phyloP scores from a whole-genome alignment of 495 filamentous ascomycete genomes.

The Xylaria telfairii region DNA sequence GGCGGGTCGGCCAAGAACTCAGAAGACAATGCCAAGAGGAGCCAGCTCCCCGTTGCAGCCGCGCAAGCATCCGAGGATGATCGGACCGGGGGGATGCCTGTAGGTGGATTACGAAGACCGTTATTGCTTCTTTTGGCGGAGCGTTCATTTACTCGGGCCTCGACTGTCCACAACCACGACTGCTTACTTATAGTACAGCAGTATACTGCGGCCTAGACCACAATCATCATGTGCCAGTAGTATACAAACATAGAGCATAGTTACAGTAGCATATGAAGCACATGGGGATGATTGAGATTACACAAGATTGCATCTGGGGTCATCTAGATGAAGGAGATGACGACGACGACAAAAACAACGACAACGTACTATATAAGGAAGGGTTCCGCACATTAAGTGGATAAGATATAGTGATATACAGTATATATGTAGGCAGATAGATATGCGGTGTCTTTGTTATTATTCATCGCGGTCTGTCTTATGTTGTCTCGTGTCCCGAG shows the following conservation, averaged over 20 bases:
- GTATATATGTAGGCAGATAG: too few species aligned
- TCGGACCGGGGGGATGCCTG: constrained; percentile 23
- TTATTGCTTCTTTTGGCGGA: constrained; percentile 28
- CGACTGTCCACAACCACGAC: neutral
- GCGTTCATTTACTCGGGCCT: neutral
- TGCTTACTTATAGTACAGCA: too few species aligned
- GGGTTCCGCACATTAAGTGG: neutral
- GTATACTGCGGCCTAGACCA: neutral
- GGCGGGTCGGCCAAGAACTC: constrained; percentile 20
- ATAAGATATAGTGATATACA: constrained; percentile 19
- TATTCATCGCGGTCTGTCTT: constrained; percentile 11
- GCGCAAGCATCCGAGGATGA: constrained; percentile 21
- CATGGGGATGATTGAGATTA: neutral
- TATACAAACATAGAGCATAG: too few species aligned
- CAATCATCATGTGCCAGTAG: neutral
- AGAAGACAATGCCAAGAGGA: constrained; percentile 18
- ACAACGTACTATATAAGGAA: too few species aligned
- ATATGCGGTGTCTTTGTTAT: neutral
- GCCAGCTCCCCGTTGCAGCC: constrained; percentile 23
- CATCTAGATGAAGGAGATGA: neutral
- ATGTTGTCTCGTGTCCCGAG: constrained; percentile 15
- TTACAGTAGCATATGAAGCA: neutral
- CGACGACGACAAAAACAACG: neutral
- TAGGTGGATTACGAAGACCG: constrained; percentile 28
- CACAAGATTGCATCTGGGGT: neutral